These are phyloP conservation scores for Saccharum spontaneum DNA, from an alignment of 176 grass and related monocot species.

Conservation along the genomic window DNA sequence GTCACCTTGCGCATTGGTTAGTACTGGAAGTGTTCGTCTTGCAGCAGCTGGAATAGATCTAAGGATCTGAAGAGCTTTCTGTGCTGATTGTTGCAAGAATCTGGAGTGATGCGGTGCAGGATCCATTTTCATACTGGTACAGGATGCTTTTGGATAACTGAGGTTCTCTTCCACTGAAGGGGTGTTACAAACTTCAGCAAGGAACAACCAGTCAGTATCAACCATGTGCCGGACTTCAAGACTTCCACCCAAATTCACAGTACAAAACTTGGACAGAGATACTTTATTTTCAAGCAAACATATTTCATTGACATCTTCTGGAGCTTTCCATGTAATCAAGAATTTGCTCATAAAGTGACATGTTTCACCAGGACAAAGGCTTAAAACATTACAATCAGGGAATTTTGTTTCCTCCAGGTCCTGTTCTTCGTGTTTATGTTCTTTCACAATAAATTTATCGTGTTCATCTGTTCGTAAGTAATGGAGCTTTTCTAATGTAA, in stretches of 20 bases:
- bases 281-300: constrained; percentile 41
- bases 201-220: constrained; percentile 89
- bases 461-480: constrained; percentile 61
- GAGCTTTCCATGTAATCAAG: constrained; percentile 65
- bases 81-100: constrained; percentile 62
- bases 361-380: constrained; percentile 60
- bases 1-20: constrained; percentile 55
- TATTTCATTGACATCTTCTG: constrained; percentile 34
- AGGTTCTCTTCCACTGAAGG: constrained; percentile 25
- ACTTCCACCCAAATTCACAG: constrained; percentile 34
- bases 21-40: constrained; percentile 77
- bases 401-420: constrained; percentile 22
- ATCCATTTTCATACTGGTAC: constrained; percentile 25
- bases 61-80: constrained; percentile 54
- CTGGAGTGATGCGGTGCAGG: constrained; percentile 34
- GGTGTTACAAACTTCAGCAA: constrained; percentile 55
- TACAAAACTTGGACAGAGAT: constrained; percentile 54
- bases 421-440: constrained; percentile 30
- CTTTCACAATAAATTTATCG: constrained; percentile 51
- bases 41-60: constrained; percentile 80
- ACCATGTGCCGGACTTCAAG: constrained; percentile 66
- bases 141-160: constrained; percentile 11
- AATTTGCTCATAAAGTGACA: constrained; percentile 82
- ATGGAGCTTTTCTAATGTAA: constrained; percentile 56
- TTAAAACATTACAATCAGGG: constrained; percentile 32